Evolutionary conservation across 768 basidiomycete species (phyloP), one percentile per base, ranked within the genome.

Genomic region (Favolaschia claudopus): DNA sequence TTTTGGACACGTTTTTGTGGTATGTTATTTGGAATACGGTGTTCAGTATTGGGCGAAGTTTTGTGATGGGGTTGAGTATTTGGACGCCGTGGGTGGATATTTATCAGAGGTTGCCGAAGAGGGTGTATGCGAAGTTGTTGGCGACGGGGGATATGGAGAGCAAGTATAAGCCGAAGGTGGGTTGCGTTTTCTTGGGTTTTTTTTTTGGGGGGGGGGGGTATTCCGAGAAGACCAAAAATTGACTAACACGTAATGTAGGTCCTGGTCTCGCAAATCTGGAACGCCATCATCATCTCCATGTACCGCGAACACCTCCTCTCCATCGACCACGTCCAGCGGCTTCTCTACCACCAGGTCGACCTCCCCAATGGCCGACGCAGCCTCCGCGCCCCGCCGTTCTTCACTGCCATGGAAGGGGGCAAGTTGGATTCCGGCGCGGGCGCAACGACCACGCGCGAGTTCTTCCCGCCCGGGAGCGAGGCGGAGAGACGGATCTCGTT

Each of bases 41-140:
- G 48, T 91, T 92, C 78, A 91, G 89, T 69, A 93, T 96, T 67
- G 91, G 81, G 24, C 84, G 96, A 47, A 91, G 89, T 19, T 99
- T 99, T 76, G 80, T 85, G 28, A 83, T 99, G 45, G 97, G 96
- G 14, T 82, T 99, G 56, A 94, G 92, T 25, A 96, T 99, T 63
- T 99, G 97, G 97, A 99, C 97, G 8, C 97, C 97, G 3, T 99
- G 96, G 97, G 90, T 88, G 76, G 96, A 99, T 72, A 97, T 99
- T 73, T 99, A 89, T 77, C 93, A 93, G 22, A 83, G 97, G 36
- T 77, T 99, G 62, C 97, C 97, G 28, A 99, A 99, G 82, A 84
- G 97, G 58, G 95, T 99, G 55, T 99, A 95, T 69, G 87, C 96
- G 39, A 99, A 99, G 82, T 74, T 99, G 33, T 81, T 99, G 58